A percentile compares a stretch with the other conserved stretches of the same genome.
These are phyloP conservation scores for Penicillium crystallinum DNA, from an alignment of 495 filamentous ascomycete species.

Conservation along the genomic window DNA sequence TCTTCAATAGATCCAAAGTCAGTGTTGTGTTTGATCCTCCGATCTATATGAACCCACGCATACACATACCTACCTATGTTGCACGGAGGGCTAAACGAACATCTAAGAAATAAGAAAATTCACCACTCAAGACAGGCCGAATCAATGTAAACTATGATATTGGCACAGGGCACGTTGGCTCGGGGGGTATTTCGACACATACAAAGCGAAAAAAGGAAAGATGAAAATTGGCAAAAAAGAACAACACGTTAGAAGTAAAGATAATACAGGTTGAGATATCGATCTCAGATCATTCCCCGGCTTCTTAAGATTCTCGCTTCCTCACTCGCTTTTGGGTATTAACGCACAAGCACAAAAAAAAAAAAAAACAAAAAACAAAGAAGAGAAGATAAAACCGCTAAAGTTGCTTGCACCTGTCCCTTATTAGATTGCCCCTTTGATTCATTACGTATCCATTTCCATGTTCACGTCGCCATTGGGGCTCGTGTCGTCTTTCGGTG, in stretches of 20 bases:
- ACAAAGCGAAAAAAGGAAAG: slow-evolving; percentile 6
- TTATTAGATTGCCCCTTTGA: slow-evolving; percentile 14
- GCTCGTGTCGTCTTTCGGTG: slow-evolving; percentile 12
- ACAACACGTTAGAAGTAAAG: slow-evolving; percentile 12
- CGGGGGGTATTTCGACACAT: slow-evolving; percentile 6
- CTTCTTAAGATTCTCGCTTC: background rate
- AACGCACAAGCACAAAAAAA: background rate
- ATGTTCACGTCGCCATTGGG: slow-evolving; percentile 3
- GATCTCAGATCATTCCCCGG: background rate
- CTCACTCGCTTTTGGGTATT: slow-evolving; percentile 7
- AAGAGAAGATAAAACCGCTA: background rate
- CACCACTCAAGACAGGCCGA: slow-evolving; percentile 1
- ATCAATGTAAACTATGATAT: slow-evolving; percentile 9
- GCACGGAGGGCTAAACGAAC: too few species aligned
- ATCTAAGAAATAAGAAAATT: background rate
- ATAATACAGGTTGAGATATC: background rate
- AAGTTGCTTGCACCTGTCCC: slow-evolving; percentile 17
- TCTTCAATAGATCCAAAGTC: background rate
- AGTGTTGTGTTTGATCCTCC: background rate
- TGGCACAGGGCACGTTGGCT: background rate
- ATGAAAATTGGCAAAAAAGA: background rate
- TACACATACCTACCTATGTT: background rate
- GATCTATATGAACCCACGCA: background rate
- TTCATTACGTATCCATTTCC: slow-evolving; percentile 9
- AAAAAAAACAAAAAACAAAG: background rate